Evolutionary conservation across 345 rosid genomes (phyloP).

Genomic region (Salix caprea): DNA sequence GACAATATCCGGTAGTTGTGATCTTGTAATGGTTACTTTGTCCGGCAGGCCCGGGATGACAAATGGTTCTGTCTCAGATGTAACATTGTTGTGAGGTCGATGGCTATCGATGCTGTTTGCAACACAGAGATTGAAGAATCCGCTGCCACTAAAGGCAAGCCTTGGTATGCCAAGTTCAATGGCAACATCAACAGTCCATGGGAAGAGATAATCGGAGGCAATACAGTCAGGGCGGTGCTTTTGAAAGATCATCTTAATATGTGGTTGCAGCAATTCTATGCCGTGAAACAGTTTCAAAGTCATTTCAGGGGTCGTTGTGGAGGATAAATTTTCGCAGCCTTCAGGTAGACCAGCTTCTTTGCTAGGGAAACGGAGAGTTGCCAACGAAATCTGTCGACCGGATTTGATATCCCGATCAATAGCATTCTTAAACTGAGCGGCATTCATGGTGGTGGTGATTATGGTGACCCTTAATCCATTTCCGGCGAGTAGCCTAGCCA

Average conservation of each 20-base stretch:
- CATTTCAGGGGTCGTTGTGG: conserved; percentile 22
- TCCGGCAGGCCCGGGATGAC: conserved; percentile 26
- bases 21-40: conserved; percentile 19
- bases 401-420: conserved; percentile 12
- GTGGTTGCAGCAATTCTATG: conserved; percentile 16
- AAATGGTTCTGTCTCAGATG: conserved; percentile 17
- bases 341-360: conserved; percentile 26
- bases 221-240: conserved; percentile 26
- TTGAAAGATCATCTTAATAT: conserved; percentile 5
- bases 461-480: conserved; percentile 22
- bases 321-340: conserved; percentile 26
- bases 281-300: conserved; percentile 12
- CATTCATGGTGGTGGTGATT: conserved; percentile 24
- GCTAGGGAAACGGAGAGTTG: conserved; percentile 22
- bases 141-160: conserved; percentile 35
- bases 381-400: conserved; percentile 15
- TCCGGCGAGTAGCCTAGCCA: conserved; percentile 30
- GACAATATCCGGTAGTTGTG: conserved; percentile 32
- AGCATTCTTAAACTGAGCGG: conserved; percentile 13
- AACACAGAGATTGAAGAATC: conserved; percentile 34
- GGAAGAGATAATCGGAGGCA: conserved; percentile 29
- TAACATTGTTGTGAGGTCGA: conserved; percentile 19
- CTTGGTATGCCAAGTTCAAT: conserved; percentile 26
- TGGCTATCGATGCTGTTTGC: conserved; percentile 6
- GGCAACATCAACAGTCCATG: conserved; percentile 23